Percentiles rank a stretch among this genome's conserved stretches.
These are phyloP conservation scores for Nigrospora sphaerica DNA, from an alignment of 2,329 filamentous ascomycete species.

Conservation along the genomic window DNA sequence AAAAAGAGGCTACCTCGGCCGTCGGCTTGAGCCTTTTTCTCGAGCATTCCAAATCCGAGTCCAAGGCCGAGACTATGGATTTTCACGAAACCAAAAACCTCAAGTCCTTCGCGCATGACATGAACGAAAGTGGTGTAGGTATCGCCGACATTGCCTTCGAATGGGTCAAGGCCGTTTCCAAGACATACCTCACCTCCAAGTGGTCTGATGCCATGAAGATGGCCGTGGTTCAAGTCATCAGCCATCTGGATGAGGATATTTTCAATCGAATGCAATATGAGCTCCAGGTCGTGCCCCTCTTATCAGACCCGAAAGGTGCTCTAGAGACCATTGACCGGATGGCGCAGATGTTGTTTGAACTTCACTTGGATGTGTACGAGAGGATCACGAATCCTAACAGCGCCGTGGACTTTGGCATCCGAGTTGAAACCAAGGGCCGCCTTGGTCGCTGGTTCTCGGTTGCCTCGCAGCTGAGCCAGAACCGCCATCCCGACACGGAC, in stretches of 20 bases:
- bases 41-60: slow-evolving; percentile 54
- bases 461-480: slow-evolving; percentile 36
- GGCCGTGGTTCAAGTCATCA: slow-evolving; percentile 49
- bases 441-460: slow-evolving; percentile 45
- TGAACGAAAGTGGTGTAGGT: slow-evolving; percentile 44
- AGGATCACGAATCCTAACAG: slow-evolving; percentile 50
- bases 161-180: slow-evolving; percentile 45
- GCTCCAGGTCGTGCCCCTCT: slow-evolving; percentile 18
- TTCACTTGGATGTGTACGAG: slow-evolving; percentile 55
- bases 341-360: slow-evolving; percentile 53
- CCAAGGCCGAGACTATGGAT: slow-evolving; percentile 33
- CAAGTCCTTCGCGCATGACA: slow-evolving; percentile 38
- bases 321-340: slow-evolving; percentile 32
- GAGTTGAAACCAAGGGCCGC: slow-evolving; percentile 40
- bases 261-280: slow-evolving; percentile 38
- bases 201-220: slow-evolving; percentile 54
- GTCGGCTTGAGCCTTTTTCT: slow-evolving; percentile 54
- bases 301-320: slow-evolving; percentile 7
- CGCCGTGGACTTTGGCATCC: slow-evolving; percentile 40
- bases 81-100: slow-evolving; percentile 50
- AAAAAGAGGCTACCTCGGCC: slow-evolving; percentile 39
- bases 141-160: slow-evolving; percentile 52
- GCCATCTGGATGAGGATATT: slow-evolving; percentile 43
- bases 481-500: slow-evolving; percentile 23
- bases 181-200: slow-evolving; percentile 43